phyloP scores from a whole-genome alignment of 2,329 filamentous ascomycete species.

The Aspergillus japonicus region DNA sequence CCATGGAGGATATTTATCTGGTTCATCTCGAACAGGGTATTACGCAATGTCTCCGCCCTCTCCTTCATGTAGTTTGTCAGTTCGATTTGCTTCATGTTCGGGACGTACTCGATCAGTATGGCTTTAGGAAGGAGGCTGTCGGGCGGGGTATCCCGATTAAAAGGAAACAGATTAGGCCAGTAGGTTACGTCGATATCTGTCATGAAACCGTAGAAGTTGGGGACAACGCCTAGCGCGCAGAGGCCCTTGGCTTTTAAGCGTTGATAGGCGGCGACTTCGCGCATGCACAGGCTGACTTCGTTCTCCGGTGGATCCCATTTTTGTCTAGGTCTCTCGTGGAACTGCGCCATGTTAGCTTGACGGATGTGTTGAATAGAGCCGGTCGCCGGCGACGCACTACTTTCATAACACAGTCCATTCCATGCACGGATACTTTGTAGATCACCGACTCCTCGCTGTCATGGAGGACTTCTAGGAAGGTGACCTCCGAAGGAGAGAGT shows the following conservation, averaged over 20 bases:
- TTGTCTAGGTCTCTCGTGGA: too few species aligned
- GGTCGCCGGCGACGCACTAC: not conserved
- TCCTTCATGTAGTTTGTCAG: not conserved
- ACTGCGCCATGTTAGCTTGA: too few species aligned
- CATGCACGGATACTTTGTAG: conserved; percentile 15
- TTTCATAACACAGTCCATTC: conserved; percentile 16
- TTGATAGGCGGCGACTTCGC: conserved; percentile 18
- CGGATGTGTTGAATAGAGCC: too few species aligned
- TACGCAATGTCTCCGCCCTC: not conserved
- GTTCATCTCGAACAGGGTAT: not conserved
- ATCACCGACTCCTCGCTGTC: not conserved
- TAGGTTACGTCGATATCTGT: too few species aligned
- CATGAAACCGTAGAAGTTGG: conserved; percentile 16
- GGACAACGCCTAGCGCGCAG: conserved; percentile 16
- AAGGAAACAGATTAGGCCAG: too few species aligned
- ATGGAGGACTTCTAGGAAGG: too few species aligned
- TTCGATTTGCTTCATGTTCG: conserved; percentile 3
- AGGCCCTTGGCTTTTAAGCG: conserved; percentile 19
- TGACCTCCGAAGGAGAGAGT: too few species aligned
- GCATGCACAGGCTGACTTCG: conserved; percentile 18
- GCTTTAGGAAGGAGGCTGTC: conserved; percentile 2
- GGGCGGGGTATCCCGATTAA: too few species aligned
- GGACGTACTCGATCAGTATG: conserved; percentile 19
- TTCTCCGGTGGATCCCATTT: conserved; percentile 7
- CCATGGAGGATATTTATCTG: not conserved